Base-by-base conservation (phyloP, 1,139 yeast species). In the Suhomyces chickasaworum region DNA sequence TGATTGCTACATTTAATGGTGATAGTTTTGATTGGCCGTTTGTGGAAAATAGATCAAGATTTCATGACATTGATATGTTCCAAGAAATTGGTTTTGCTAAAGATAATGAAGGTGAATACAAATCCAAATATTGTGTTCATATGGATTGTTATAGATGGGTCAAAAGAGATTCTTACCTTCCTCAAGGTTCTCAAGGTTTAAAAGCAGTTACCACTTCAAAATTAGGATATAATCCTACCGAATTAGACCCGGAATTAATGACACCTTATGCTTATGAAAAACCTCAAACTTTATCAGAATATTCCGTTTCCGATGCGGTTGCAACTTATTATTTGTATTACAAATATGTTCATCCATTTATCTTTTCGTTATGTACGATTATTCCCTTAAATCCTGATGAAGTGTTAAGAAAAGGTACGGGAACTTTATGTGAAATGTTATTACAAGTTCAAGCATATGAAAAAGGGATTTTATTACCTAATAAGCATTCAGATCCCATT, bases 11-110 rank as follows among this genome's bases (percentile, higher is more conserved):
- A 0, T 95, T 89, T 60, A 95, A 95, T 69, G 99, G 99, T 73
- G 99, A 95, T 64, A 90, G 90, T 61, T 95, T 95, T 68, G 99
- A 95, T 75, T 95, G 99, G 99, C 99, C 99, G 1, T 95, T 90
- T 65, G 95, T 95, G 5, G 99, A 91, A 56, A 84, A 87, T 13
- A 76, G 99, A 61, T 84, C 97, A 2, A 70, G 84, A 30, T 79
- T 81, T 49, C 95, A 93, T 63, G 97, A 89, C 20, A 64, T 95
- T 54, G 86, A 88, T 63, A 85, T 95, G 95, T 88, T 83, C 63
- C 86, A 86, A 44, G 98, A 93, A 64, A 93, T 93, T 57, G 99
- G 99, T 1, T 95, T 93, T 63, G 89, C 90, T 7, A 83, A 83
- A 46, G 98, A 95, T 64, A 73, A 77, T 39, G 98, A 91, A 58